A percentile compares a stretch with the other conserved stretches of the same genome.
phyloP scores from a whole-genome alignment of 2,329 filamentous ascomycete species.

The Chaetoscypha palmicola region DNA sequence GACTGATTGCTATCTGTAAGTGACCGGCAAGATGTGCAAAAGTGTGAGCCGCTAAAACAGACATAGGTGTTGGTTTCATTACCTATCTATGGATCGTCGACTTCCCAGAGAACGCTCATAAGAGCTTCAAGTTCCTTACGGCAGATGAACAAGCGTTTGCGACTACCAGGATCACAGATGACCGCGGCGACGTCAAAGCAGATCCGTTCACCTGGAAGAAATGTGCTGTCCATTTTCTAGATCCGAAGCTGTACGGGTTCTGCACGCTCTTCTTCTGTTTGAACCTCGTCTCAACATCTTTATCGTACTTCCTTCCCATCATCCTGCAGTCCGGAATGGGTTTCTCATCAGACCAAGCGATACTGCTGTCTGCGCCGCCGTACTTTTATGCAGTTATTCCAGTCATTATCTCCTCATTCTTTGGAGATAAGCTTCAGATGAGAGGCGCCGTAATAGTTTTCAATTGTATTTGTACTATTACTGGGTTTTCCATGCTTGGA shows the following conservation, averaged over 20 bases:
- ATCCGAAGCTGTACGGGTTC: constrained; percentile 57
- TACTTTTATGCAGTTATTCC: constrained; percentile 42
- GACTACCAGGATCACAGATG: constrained; percentile 45
- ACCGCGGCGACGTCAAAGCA: constrained; percentile 47
- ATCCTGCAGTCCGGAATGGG: constrained; percentile 56
- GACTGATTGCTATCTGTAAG: constrained; percentile 42
- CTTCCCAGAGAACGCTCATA: constrained; percentile 51
- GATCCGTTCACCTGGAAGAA: constrained; percentile 52
- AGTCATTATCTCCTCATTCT: constrained; percentile 41
- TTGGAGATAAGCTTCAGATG: constrained; percentile 51
- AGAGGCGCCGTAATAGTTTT: constrained; percentile 29
- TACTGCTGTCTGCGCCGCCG: constrained; percentile 49
- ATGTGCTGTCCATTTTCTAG: constrained; percentile 42
- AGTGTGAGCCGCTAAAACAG: too few species aligned
- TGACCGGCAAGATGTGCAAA: too few species aligned
- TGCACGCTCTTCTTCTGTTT: constrained; percentile 57
- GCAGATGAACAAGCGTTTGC: constrained; percentile 42
- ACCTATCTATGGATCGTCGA: constrained; percentile 57
- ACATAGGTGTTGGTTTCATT: constrained; percentile 38
- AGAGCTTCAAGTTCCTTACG: constrained; percentile 49
- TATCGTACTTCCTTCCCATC: constrained; percentile 75
- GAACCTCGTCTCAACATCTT: constrained; percentile 66
- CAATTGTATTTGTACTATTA: constrained; percentile 26
- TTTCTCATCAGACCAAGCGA: constrained; percentile 44
- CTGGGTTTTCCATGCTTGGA: constrained; percentile 29